Base-by-base conservation (phyloP, 192 early-diverging fungal species). In the Rhizophagus sp. region DNA sequence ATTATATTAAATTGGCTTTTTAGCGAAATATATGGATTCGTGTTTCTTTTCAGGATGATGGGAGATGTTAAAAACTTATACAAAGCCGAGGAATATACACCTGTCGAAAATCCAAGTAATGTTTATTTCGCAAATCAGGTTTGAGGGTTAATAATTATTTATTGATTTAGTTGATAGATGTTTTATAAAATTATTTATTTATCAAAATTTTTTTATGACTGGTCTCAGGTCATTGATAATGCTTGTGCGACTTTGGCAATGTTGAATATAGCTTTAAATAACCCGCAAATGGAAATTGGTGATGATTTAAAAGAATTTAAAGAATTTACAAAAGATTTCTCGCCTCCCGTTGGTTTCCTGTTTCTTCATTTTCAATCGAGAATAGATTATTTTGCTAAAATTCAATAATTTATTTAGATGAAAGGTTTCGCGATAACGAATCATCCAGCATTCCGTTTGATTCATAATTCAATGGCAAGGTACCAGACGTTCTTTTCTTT, bases 241-340 rank as follows among this genome's bases (percentile, higher is more conserved):
- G 93, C 92, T 4, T 94, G 92, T 79, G 90, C 93, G 9, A 92
- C 92, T 5, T 89, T 93, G 79, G 93, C 92, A 9, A 87, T 94
- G 72, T 82, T 94, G 34, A 88, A 87, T 15, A 84, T 94, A 10
- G 77, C 92, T 61, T 80, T 94, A n/a, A 93, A 94, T 79, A 85
- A 83, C 71, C 64, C 64, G 6, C 44, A 81, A 34, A 52, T 94
- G 33, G 89, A 93, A 50, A 82, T 94, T 49, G 90, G 90, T 47
- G 79, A 83, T 72, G 84, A 84, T 12, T 81, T 94, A 63, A 69
- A 19, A 17, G 82, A 90, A 34, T 92, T 93, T 52, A 87, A 88
- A 67, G 84, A 90, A 66, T 89, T 90, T 69, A 92, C 93, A 2
- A 78, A 79, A 36, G 88, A 91, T 15, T 85, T 91, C 61, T 82